Conservation (phyloP, 176 grass and related monocot species). For the Cenchrus americanus region DNA sequence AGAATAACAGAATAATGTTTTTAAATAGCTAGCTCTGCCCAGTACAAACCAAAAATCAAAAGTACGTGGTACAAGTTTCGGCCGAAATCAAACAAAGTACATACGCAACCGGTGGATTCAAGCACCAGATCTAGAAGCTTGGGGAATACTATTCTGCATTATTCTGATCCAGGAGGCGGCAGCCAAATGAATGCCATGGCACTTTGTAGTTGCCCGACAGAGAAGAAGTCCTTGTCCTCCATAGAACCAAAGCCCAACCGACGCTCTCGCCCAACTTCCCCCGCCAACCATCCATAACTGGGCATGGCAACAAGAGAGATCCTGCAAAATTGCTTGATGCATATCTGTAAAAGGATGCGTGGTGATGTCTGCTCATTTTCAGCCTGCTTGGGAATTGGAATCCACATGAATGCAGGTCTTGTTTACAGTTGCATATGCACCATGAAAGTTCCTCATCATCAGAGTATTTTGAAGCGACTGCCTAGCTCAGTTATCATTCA, state of each 20-base stretch:
- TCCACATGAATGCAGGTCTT: constrained; percentile 3
- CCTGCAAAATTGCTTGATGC: background rate
- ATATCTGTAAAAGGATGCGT: background rate
- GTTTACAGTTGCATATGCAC: background rate
- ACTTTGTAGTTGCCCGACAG: constrained; percentile 13
- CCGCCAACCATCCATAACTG: constrained; percentile 20
- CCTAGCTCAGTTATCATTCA: no score
- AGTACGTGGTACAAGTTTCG: background rate
- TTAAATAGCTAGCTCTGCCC: background rate
- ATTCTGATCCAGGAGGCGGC: background rate
- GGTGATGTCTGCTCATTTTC: background rate
- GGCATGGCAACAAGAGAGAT: background rate
- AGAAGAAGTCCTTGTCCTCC: constrained; percentile 8
- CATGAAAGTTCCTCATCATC: background rate
- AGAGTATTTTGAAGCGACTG: background rate
- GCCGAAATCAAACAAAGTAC: background rate
- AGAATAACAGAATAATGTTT: background rate
- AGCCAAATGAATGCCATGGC: constrained; percentile 37
- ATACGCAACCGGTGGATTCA: background rate
- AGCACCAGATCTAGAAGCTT: constrained; percentile 16
- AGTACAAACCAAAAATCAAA: background rate
- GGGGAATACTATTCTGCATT: background rate
- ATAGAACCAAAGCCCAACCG: constrained; percentile 14
- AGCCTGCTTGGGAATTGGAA: background rate
- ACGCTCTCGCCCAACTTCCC: constrained; percentile 25